These are phyloP conservation scores for Hordeum marinum DNA, from an alignment of 176 grass and related monocot species.

Conservation along the genomic window DNA sequence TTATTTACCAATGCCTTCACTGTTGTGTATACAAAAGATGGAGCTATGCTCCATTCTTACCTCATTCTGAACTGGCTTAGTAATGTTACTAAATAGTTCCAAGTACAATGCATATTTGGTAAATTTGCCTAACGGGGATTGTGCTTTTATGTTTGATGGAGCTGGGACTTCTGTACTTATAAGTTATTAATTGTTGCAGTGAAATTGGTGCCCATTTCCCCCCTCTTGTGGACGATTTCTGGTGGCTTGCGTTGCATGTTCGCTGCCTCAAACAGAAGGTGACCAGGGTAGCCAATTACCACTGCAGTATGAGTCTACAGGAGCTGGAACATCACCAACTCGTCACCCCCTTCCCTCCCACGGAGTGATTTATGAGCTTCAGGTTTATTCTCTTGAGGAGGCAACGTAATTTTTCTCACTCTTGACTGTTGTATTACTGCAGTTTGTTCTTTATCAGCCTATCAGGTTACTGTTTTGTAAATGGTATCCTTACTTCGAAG, in stretches of 20 bases:
- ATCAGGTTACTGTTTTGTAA: constrained; percentile 11
- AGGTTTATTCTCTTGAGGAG: constrained; percentile 95
- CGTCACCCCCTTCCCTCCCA: constrained; percentile 84
- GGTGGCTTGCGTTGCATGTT: constrained; percentile 96
- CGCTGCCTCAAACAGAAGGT: constrained; percentile 83
- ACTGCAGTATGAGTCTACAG: constrained; percentile 63
- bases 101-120: constrained; percentile 6
- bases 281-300: constrained; percentile 59
- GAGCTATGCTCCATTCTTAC: neutral
- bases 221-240: constrained; percentile 92
- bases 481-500: constrained; percentile 3
- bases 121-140: neutral
- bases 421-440: constrained; percentile 1
- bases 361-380: constrained; percentile 96
- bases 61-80: neutral
- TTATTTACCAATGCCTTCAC: neutral
- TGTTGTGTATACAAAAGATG: constrained; percentile 7
- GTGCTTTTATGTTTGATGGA: constrained; percentile 15
- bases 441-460: constrained; percentile 7
- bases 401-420: constrained; percentile 51
- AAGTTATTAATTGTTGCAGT: constrained; percentile 51
- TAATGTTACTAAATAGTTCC: constrained; percentile 4
- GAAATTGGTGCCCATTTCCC: constrained; percentile 99
- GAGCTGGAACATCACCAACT: constrained; percentile 86
- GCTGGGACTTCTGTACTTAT: constrained; percentile 24